Evolutionary conservation across 2,329 filamentous ascomycete species (phyloP).

Genomic region (Elsinoe fawcettii): DNA sequence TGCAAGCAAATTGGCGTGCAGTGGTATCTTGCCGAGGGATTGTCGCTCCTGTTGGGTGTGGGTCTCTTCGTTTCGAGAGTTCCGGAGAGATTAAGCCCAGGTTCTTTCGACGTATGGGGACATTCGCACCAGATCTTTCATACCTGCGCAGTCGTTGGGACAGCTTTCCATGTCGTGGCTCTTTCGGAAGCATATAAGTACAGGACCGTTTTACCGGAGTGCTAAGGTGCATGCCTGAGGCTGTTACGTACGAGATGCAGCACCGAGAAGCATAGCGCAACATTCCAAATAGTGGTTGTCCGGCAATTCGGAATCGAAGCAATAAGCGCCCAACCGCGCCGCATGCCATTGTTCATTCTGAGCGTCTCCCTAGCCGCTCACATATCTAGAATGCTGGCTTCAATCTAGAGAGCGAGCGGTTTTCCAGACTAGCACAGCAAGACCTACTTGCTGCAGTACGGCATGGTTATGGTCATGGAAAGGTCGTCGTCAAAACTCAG

Average conservation of each 20-base stretch:
- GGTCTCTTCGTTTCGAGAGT: conserved; percentile 19
- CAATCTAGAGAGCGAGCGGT: background rate
- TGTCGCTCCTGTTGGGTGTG: conserved; percentile 20
- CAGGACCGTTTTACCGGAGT: background rate
- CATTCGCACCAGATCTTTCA: conserved; percentile 19
- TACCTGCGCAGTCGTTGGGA: conserved; percentile 17
- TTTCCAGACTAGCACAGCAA: too few relatives aligned
- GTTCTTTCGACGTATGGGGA: conserved; percentile 20
- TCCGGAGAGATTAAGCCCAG: conserved; percentile 20
- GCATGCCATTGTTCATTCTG: background rate
- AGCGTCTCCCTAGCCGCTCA: background rate
- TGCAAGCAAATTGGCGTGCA: conserved; percentile 20
- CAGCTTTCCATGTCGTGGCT: conserved; percentile 16
- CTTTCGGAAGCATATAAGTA: conserved; percentile 14
- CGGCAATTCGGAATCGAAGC: too few relatives aligned
- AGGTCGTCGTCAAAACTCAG: too few relatives aligned
- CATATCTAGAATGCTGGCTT: background rate
- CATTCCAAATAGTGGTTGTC: background rate
- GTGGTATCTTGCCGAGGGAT: conserved; percentile 23
- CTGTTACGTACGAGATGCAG: background rate
- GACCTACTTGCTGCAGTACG: too few relatives aligned
- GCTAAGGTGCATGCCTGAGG: background rate
- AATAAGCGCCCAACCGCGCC: conserved; percentile 9
- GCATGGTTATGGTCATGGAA: too few relatives aligned
- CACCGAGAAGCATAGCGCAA: background rate